phyloP scores from a whole-genome alignment of 2,329 filamentous ascomycete species.

The Lachnellula suecica region DNA sequence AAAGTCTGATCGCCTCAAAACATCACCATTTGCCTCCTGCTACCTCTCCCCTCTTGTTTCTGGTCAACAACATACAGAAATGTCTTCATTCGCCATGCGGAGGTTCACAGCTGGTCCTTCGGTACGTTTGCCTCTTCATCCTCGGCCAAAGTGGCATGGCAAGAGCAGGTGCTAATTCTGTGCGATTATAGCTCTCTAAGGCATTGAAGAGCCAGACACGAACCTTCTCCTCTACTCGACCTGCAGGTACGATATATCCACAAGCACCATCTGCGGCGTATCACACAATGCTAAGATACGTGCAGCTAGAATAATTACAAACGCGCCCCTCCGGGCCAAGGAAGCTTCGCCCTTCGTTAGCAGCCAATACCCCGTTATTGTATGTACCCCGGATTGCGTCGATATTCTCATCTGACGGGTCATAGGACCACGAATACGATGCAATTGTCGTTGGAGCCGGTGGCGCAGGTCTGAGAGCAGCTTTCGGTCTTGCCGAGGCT shows the following conservation, averaged over 20 bases:
- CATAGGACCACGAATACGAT: slow-evolving; percentile 95
- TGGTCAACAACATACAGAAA: slow-evolving; percentile 39
- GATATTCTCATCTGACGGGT: slow-evolving; percentile 16
- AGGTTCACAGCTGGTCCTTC: slow-evolving; percentile 56
- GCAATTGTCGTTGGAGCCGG: slow-evolving; percentile 89
- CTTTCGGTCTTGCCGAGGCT: slow-evolving; percentile 83
- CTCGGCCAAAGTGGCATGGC: slow-evolving; percentile 7
- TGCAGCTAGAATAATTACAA: slow-evolving; percentile 80
- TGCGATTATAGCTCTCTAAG: slow-evolving; percentile 32
- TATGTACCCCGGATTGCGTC: slow-evolving; percentile 37
- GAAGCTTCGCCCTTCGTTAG: slow-evolving; percentile 86
- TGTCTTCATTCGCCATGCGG: slow-evolving; percentile 65
- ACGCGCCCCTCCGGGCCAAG: slow-evolving; percentile 84
- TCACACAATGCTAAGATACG: slow-evolving; percentile 16
- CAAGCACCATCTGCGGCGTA: slow-evolving; percentile 33
- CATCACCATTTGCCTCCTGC: slow-evolving; percentile 2
- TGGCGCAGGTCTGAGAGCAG: slow-evolving; percentile 77
- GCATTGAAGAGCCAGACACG: slow-evolving; percentile 61
- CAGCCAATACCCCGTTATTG: slow-evolving; percentile 91
- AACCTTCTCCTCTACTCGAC: slow-evolving; percentile 83
- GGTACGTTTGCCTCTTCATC: slow-evolving; percentile 44
- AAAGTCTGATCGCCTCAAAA: slow-evolving; percentile 15
- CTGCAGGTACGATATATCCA: slow-evolving; percentile 59
- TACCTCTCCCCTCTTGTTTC: slow-evolving; percentile 14
- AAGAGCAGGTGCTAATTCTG: slow-evolving; percentile 21